These are phyloP conservation scores for Fusarium austroafricanum DNA, from an alignment of 2,329 filamentous ascomycete species.

Conservation along the genomic window DNA sequence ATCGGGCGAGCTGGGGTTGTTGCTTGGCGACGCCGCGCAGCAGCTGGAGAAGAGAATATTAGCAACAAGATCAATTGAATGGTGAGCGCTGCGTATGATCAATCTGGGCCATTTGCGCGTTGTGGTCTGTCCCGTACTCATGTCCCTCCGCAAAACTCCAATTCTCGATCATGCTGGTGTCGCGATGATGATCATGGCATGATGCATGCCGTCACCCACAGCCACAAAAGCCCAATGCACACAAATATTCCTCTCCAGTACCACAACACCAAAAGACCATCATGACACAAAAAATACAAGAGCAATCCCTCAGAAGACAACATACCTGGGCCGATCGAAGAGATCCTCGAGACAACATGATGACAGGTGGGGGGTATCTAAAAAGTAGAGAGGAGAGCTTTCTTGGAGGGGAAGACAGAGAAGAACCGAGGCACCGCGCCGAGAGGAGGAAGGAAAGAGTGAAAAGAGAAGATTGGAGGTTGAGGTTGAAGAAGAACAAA, in stretches of 20 bases:
- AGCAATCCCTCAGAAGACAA: background rate
- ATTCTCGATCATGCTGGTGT: conserved; percentile 3
- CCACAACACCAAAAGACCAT: background rate
- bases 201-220: conserved; percentile 14
- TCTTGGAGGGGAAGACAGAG: conserved; percentile 17
- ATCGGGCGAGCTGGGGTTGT: conserved; percentile 61
- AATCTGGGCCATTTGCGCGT: conserved; percentile 9
- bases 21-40: conserved; percentile 63
- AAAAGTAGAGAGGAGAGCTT: conserved; percentile 36
- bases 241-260: background rate
- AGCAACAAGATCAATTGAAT: conserved; percentile 35
- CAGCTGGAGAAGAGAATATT: conserved; percentile 55
- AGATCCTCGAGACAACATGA: conserved; percentile 70
- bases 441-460: conserved; percentile 10
- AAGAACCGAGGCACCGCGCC: conserved; percentile 14
- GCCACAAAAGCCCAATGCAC: background rate
- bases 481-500: conserved; percentile 12
- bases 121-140: background rate
- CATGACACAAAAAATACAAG: conserved; percentile 20
- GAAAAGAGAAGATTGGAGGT: background rate
- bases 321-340: conserved; percentile 67
- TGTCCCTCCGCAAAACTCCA: conserved; percentile 8
- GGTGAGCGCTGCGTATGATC: background rate
- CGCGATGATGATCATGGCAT: conserved; percentile 39
- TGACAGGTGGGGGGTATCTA: conserved; percentile 44